Base-by-base conservation (phyloP, 1,139 yeast genomes). In the Hyphopichia pseudoburtonii region DNA sequence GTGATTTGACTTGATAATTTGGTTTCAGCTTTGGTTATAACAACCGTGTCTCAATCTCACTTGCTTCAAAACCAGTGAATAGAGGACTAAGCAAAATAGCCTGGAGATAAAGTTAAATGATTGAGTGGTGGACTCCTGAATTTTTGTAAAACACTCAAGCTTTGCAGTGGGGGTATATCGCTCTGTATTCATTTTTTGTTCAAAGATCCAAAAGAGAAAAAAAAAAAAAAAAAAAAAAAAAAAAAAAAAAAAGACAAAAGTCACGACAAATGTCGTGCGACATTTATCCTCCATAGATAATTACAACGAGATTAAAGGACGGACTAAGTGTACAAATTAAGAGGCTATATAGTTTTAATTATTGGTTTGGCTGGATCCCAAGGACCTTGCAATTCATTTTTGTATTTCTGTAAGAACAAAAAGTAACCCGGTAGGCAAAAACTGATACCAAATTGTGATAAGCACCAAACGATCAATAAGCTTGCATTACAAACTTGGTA, bases 291-390 rank as follows among this genome's bases (percentile, higher is more conserved):
- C 12, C n/a, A 16, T 12, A n/a, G 9, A n/a, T 4, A 17, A 17
- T n/a, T 17, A 17, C 10, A 22, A 22, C 5, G 11, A n/a, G 14
- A 4, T 12, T 12, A 4, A n/a, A n/a, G n/a, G n/a, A 19, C 9
- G 9, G 22, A 19, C 6, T 19, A 9, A 19, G 9, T 19, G 22
- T 7, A 19, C 22, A 19, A 19, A 7, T 6, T 19, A 9, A 19
- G n/a, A 23, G 9, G 25, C 23, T 31, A 31, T 4, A 24, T 17
- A 5, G 37, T 26, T 36, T 56, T 53, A 21, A 71, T 56, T 11
- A 66, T 58, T 1, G 96, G 96, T 51, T 76, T 79, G 10, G 95
- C 96, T 1, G 86, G 81, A 57, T 88, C 96, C 96, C 96, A 88
- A 0, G 96, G 96, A 0, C 96, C 96, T 59, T 85, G 90, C 39